Base-by-base conservation (phyloP, 106 monocot genomes). In the Dendrobium nobile region DNA sequence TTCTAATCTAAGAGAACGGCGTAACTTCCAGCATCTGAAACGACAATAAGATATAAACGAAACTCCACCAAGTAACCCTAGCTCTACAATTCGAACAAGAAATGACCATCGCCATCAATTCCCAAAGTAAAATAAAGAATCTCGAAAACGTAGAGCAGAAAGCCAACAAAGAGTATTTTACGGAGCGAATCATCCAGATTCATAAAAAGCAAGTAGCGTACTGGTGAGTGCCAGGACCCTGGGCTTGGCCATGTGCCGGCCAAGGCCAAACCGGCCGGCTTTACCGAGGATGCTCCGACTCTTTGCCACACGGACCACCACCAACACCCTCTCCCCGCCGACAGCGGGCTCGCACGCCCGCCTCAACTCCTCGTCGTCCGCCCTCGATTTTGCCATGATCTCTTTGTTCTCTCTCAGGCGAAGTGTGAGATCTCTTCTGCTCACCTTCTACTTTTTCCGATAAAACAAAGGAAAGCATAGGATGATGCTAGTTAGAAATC, bases 271-370 rank as follows among this genome's bases (percentile, higher is more conserved):
- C 3, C 89, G 87, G 47, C 90, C 90, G 41, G 93, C 70, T 83
- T 94, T 96, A 45, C 87, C 92, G 90, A 92, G 92, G 72, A 90
- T 87, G 54, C 90, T 90, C 47, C 92, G 90, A 83, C 92, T 85
- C 86, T 96, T 96, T 42, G 92, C 88, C 75, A 92, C 90, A 22
- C 93, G 88, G 79, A 91, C 91, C 67, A 91, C 85, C 65, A 90
- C 80, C 65, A 80, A 80, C 72, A 91, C 79, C 58, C 84, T 80
- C 88, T 96, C 85, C 82, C 72, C 84, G 47, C 82, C 88, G 67
- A 87, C 74, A 41, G 89, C 77, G 55, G 77, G 75, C 43, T 83
- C 85, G 77, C 78, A 80, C 24, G 85, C 91, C 61, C 82, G 85
- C 83, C 93, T 79, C 51, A 96, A 87, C 45, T 93, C 96, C 70